Base-by-base conservation (phyloP, 345 rosid genomes). In the Brassica juncea region DNA sequence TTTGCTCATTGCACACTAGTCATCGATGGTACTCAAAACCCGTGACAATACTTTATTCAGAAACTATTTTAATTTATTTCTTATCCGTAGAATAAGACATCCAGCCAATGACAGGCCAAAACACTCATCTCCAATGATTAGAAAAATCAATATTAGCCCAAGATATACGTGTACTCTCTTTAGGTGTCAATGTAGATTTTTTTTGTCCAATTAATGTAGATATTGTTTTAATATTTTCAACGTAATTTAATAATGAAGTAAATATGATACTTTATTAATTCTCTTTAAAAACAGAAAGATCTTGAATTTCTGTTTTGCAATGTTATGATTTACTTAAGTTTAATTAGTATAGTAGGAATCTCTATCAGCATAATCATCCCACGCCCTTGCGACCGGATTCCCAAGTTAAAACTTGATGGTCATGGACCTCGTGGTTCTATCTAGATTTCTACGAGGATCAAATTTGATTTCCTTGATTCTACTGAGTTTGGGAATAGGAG, bases 1-100 rank as follows among this genome's bases (percentile, higher is more conserved):
- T 71, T 71, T 71, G 72, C 76, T 78, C 59, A 55, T 64, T 65
- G 37, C 76, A 71, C 81, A 71, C 76, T 71, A 71, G 72, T 64
- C 58, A 58, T 39, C 39, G 70, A 32, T 70, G 68, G 64, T 63
- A 62, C 80, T 65, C 72, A 71, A 78, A 65, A 21, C 57, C n/a
- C 68, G 77, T 66, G 60, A 57, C 77, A 66, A 71, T 72, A 28
- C 60, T 65, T 55, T 65, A 64, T 58, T 12, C 49, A 65, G 28
- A 60, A 30, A 59, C 49, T 32, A 12, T 35, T 35, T 55, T 1
- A 5, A 28, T 37, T 68, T 8, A 11, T 68, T 39, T 47, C 61
- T 42, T n/a, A 66, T 59, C 55, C 8, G 31, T 3, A 47, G 82
- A 73, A 68, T 60, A 73, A 34, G 68, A 68, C 71, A 69, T 2